Percentiles rank a stretch among this genome's conserved stretches.
phyloP scores from a whole-genome alignment of 345 rosid species.

The Anastatica hierochuntica region DNA sequence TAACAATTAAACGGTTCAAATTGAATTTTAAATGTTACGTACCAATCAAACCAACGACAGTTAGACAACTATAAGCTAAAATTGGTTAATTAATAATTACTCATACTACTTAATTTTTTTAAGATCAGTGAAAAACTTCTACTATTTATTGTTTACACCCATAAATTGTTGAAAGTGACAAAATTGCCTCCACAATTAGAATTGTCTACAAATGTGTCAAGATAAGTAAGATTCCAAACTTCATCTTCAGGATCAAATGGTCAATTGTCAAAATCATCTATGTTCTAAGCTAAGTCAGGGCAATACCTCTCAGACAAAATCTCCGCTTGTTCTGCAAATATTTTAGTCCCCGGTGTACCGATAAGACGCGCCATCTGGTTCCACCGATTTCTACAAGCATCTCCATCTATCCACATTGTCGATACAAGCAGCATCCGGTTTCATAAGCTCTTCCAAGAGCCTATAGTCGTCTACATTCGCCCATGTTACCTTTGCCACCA shows the following conservation, averaged over 20 bases:
- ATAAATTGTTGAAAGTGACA: not conserved
- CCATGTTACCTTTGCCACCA: slow-evolving; percentile 66
- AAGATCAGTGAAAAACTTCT: too few species aligned
- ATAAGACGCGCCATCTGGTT: slow-evolving; percentile 57
- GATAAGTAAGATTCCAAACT: not conserved
- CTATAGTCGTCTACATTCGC: slow-evolving; percentile 61
- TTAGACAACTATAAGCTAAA: too few species aligned
- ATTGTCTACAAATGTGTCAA: not conserved
- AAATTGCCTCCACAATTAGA: not conserved
- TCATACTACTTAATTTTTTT: too few species aligned
- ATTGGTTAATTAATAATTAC: too few species aligned
- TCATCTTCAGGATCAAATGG: slow-evolving; percentile 28
- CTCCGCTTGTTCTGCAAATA: slow-evolving; percentile 65
- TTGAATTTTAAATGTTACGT: too few species aligned
- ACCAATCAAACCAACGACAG: too few species aligned
- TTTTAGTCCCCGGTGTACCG: slow-evolving; percentile 27
- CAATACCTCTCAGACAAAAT: slow-evolving; percentile 43
- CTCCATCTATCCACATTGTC: slow-evolving; percentile 71
- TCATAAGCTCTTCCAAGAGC: slow-evolving; percentile 41
- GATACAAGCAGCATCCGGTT: slow-evolving; percentile 58
- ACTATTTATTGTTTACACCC: not conserved
- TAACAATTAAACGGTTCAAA: too few species aligned
- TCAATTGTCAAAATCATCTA: slow-evolving; percentile 41
- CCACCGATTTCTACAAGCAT: slow-evolving; percentile 56
- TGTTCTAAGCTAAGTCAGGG: slow-evolving; percentile 49